phyloP scores from a whole-genome alignment of 2,329 filamentous ascomycete genomes.

The Leptographium lundbergii region DNA sequence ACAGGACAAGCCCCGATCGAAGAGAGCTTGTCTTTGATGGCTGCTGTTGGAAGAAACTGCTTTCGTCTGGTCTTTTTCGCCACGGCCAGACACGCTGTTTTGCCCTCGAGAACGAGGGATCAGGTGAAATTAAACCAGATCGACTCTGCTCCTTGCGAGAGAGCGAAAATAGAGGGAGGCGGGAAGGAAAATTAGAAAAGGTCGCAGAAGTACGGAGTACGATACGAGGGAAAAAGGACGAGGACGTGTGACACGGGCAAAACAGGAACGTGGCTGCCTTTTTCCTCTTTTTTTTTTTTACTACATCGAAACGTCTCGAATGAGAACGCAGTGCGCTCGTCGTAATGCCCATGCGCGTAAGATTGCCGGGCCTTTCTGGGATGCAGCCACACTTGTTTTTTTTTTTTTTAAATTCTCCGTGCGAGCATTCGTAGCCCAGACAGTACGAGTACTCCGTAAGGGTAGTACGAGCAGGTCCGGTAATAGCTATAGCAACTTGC shows the following conservation, averaged over 20 bases:
- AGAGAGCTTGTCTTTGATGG: background rate
- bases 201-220: background rate
- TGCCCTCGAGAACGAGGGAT: too few relatives aligned
- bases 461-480: too few relatives aligned
- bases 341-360: background rate
- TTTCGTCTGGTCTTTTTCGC: background rate
- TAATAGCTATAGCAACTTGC: background rate
- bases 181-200: background rate
- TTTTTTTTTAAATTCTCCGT: too few relatives aligned
- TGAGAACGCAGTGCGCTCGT: background rate
- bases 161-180: background rate
- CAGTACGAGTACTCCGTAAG: too few relatives aligned
- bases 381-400: background rate
- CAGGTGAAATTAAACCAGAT: background rate
- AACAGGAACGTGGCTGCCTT: background rate
- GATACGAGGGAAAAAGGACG: background rate
- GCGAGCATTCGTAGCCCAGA: too few relatives aligned
- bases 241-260: background rate
- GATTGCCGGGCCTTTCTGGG: background rate
- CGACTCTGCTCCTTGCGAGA: background rate
- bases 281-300: background rate
- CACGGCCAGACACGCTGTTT: too few relatives aligned
- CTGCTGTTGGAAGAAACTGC: background rate
- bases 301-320: background rate
- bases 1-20: background rate